These are phyloP conservation scores for Chiua sp. DNA, from an alignment of 1,284 basidiomycete species.

Conservation along the genomic window DNA sequence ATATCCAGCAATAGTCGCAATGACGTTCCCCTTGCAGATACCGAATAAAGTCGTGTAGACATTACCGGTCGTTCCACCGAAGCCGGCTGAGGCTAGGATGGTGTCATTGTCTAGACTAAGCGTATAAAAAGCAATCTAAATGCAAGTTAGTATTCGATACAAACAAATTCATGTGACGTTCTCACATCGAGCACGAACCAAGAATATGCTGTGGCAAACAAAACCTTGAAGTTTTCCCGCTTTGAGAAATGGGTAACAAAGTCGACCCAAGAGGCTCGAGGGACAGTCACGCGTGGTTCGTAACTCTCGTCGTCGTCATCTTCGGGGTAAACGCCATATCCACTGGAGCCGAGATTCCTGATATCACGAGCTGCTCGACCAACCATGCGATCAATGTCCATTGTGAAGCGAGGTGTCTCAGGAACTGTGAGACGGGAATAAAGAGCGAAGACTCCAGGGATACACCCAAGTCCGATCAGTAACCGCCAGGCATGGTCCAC, in stretches of 20 bases:
- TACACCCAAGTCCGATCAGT: constrained; percentile 52
- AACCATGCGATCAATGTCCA: constrained; percentile 69
- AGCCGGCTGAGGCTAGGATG: constrained; percentile 24
- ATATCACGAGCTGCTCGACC: constrained; percentile 58
- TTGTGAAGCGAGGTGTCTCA: constrained; percentile 67
- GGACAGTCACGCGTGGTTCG: constrained; percentile 45
- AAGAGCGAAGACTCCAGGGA: constrained; percentile 52
- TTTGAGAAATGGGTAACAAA: constrained; percentile 49
- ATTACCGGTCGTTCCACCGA: background rate
- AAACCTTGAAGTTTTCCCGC: constrained; percentile 47
- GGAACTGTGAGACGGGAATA: constrained; percentile 60
- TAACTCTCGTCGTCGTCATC: constrained; percentile 38
- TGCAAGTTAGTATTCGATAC: background rate
- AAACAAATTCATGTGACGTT: constrained; percentile 1
- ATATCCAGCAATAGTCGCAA: constrained; percentile 52
- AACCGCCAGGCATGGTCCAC: constrained; percentile 50
- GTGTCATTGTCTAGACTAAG: constrained; percentile 59
- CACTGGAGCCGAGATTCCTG: constrained; percentile 44
- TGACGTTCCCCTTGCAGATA: constrained; percentile 43
- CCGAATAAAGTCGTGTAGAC: constrained; percentile 30
- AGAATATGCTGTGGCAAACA: constrained; percentile 51
- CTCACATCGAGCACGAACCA: constrained; percentile 68
- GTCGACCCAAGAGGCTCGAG: constrained; percentile 49
- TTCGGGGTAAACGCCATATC: constrained; percentile 40
- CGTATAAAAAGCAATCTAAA: constrained; percentile 62